phyloP scores from a whole-genome alignment of 495 filamentous ascomycete species.

The Aspergillus diversus region DNA sequence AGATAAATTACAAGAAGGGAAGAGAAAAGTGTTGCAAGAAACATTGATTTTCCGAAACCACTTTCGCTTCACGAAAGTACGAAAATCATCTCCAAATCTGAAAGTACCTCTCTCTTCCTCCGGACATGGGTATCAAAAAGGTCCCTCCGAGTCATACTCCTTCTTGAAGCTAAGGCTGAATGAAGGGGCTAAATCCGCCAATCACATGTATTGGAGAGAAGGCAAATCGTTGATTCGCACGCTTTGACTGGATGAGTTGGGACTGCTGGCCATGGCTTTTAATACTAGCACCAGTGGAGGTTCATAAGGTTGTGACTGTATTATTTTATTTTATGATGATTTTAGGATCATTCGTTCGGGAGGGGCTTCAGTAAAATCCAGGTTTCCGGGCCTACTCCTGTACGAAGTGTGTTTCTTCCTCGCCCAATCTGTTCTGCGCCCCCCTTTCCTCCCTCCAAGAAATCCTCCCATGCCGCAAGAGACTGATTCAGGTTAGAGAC shows the following conservation, averaged over 20 bases:
- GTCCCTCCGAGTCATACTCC: background rate
- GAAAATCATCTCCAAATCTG: background rate
- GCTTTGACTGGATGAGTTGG: background rate
- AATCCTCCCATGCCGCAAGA: background rate
- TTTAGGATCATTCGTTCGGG: background rate
- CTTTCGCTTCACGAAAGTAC: background rate
- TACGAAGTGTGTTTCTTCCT: background rate
- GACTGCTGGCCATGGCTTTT: background rate
- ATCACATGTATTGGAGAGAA: slow-evolving; percentile 6
- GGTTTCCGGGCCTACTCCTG: background rate
- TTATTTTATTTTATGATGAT: background rate
- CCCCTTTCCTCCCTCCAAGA: background rate
- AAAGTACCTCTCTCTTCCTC: background rate
- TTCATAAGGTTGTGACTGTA: background rate
- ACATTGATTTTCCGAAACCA: background rate
- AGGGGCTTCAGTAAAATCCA: background rate
- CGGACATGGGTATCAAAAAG: background rate
- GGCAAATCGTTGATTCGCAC: background rate
- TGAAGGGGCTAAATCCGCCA: background rate
- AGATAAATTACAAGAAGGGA: background rate
- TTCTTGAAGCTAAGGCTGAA: background rate
- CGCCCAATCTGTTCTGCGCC: background rate
- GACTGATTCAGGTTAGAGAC: background rate
- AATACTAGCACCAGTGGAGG: background rate
- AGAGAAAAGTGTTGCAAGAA: background rate